A percentile compares a stretch with the other conserved stretches of the same genome.
Conservation (phyloP, 78 protist species). For the Emiliania huxleyi region DNA sequence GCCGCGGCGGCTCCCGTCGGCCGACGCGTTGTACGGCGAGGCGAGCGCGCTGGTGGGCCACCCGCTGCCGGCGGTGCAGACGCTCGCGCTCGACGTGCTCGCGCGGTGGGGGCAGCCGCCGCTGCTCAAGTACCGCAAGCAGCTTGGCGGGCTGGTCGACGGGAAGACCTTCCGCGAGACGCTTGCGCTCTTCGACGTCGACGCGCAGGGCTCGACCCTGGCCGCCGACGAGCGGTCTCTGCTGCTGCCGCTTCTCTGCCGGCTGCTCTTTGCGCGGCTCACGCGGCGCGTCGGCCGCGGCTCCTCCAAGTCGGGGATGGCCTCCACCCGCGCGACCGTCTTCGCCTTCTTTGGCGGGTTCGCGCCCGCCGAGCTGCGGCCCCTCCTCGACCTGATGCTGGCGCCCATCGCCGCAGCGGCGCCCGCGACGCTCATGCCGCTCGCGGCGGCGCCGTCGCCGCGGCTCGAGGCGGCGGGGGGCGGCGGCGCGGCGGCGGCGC, state of each 20-base stretch:
- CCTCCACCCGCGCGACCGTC: background rate
- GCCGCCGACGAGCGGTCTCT: background rate
- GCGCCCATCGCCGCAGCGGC: background rate
- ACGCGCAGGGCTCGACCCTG: background rate
- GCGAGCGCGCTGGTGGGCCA: background rate
- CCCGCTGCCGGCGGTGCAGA: background rate
- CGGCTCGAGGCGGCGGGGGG: no score
- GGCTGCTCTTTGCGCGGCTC: background rate
- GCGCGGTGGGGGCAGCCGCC: background rate
- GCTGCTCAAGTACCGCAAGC: background rate
- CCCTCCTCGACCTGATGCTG: background rate
- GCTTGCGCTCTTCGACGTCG: background rate
- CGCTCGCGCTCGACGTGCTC: background rate
- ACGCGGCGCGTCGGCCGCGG: background rate
- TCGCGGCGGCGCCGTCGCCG: no score
- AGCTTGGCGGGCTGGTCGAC: background rate
- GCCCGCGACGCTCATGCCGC: background rate
- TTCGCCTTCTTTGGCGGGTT: background rate
- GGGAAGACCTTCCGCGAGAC: background rate
- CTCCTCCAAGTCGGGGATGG: background rate
- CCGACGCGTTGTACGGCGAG: background rate
- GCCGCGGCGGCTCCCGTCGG: background rate
- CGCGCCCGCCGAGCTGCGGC: background rate
- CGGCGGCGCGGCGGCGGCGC: background rate
- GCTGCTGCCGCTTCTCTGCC: background rate